Evolutionary conservation across 805 yeast genomes (phyloP).

Genomic region (Saturnispora silvae): DNA sequence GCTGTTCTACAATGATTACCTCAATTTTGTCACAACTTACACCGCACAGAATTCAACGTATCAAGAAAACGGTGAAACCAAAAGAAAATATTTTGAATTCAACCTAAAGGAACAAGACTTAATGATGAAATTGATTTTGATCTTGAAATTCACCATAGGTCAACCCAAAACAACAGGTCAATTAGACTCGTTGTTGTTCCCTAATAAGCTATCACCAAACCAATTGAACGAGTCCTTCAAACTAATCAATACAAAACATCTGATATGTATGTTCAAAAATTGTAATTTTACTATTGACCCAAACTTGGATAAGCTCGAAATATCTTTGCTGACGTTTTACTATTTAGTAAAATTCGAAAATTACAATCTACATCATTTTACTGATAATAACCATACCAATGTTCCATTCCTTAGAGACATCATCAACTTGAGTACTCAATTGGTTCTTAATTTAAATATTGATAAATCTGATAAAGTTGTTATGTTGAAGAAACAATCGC

Average conservation of each 20-base stretch:
- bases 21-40: slow-evolving; percentile 35
- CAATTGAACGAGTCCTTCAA: slow-evolving; percentile 26
- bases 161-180: slow-evolving; percentile 23
- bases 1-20: slow-evolving; percentile 41
- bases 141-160: slow-evolving; percentile 39
- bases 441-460: slow-evolving; percentile 37
- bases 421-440: slow-evolving; percentile 30
- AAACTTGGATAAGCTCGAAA: slow-evolving; percentile 38
- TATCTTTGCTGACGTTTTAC: slow-evolving; percentile 37
- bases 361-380: slow-evolving; percentile 13
- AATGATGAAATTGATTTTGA: slow-evolving; percentile 42
- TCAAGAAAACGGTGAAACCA: slow-evolving; percentile 33
- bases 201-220: slow-evolving; percentile 20
- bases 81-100: slow-evolving; percentile 28
- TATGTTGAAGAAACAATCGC: slow-evolving; percentile 1
- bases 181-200: slow-evolving; percentile 15
- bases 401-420: slow-evolving; percentile 32
- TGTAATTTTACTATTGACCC: slow-evolving; percentile 37
- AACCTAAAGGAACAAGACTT: slow-evolving; percentile 24
- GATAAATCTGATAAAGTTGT: slow-evolving; percentile 14
- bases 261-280: slow-evolving; percentile 35
- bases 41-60: slow-evolving; percentile 23
- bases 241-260: slow-evolving; percentile 27
- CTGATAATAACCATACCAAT: slow-evolving; percentile 24
- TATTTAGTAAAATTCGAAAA: slow-evolving; percentile 33